Percentiles rank a stretch among this genome's conserved stretches.
Evolutionary conservation across 1,139 yeast species (phyloP).

Genomic region (Yamadazyma atlantica): DNA sequence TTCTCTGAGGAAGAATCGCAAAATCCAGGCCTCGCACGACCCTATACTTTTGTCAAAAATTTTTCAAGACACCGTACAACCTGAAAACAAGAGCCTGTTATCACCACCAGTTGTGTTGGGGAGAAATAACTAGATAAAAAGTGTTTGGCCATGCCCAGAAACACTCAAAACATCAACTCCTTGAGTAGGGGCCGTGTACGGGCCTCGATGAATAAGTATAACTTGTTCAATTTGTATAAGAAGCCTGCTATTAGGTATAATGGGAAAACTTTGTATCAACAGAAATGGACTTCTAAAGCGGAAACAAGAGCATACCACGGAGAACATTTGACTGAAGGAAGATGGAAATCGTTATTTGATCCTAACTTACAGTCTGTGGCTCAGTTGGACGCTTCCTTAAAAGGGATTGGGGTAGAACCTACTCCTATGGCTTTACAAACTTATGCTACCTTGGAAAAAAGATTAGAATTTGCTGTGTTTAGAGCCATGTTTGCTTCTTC

Average conservation of each 20-base stretch:
- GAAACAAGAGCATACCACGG: constrained; percentile 97
- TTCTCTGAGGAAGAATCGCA: no score
- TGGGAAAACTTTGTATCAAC: constrained; percentile 74
- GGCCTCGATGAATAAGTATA: constrained; percentile 89
- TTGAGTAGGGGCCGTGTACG: constrained; percentile 75
- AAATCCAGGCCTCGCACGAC: neutral
- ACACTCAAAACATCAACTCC: constrained; percentile 56
- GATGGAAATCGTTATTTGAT: constrained; percentile 66
- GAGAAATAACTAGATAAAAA: neutral
- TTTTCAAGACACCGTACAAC: constrained; percentile 5
- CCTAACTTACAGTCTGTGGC: constrained; percentile 83
- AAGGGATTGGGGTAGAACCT: constrained; percentile 53
- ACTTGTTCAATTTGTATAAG: constrained; percentile 81
- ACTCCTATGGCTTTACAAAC: constrained; percentile 90
- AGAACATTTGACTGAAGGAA: constrained; percentile 82
- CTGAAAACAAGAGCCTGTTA: no score
- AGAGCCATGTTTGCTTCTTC: constrained; percentile 94
- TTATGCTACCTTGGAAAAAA: constrained; percentile 80
- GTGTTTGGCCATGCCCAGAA: constrained; percentile 55
- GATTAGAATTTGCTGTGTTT: constrained; percentile 87
- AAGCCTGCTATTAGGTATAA: constrained; percentile 54
- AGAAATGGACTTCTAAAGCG: constrained; percentile 87
- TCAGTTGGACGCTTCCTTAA: constrained; percentile 73
- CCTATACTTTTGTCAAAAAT: constrained; percentile 6
- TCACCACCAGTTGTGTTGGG: neutral